Base-by-base conservation (phyloP, 345 rosid genomes). In the Camelina hispida region DNA sequence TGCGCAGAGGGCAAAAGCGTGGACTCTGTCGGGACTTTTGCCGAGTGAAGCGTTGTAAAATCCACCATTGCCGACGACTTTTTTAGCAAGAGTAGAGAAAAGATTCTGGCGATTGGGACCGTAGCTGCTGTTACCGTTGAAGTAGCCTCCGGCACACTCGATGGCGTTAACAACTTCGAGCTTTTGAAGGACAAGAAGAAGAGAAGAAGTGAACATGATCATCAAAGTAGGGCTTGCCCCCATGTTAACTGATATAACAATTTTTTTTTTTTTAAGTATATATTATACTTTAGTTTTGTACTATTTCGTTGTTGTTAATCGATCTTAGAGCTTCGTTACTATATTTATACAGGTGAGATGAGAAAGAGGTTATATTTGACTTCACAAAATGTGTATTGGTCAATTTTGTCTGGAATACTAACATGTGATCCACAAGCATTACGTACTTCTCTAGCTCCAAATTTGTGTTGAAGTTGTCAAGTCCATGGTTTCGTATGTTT, bases 1-100 rank as follows among this genome's bases (percentile, higher is more conserved):
- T 20, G 77, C 35, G 81, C 88, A 83, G 1, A 69, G 55, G 13
- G 32, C 75, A 15, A 40, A 32, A 34, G 77, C 81, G 6, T 76
- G 66, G 13, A 76, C 81, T 55, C 69, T 67, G 30, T 82, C 9
- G 9, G 13, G 47, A 43, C 4, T 30, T 44, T 66, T 32, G 42
- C 78, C 86, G 22, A 65, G 55, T 3, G 74, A 35, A n/a, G 79
- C 56, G 20, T 35, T 64, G 47, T 67, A 78, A 65, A 75, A 78
- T 35, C 81, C 80, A 0, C 52, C 77, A 3, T 68, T 42, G 7
- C 10, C 12, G 0, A 66, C 12, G 23, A 69, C 81, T 3, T 69
- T 75, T 1, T 65, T 16, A 12, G 77, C 69, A 4, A 83, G 65
- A 63, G 75, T 68, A 72, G 79, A 43, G 18, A 80, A 69, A 16